Evolutionary conservation across 2,329 filamentous ascomycete genomes (phyloP).

Genomic region (Penicillium occitanis): DNA sequence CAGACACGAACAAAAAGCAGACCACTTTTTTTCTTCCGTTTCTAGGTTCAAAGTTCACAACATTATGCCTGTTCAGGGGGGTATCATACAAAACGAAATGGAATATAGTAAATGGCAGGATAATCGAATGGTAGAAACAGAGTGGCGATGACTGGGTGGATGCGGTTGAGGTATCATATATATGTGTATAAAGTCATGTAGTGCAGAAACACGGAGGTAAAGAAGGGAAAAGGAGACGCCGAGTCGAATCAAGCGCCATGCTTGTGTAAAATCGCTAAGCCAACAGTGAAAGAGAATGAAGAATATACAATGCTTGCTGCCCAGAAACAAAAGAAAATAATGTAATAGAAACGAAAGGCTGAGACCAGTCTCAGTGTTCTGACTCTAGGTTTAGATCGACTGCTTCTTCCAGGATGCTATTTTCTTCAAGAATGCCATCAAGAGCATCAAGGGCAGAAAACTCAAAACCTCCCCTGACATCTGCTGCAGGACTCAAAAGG

Average conservation of each 20-base stretch:
- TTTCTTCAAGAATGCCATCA: constrained; percentile 11
- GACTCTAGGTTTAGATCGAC: background rate
- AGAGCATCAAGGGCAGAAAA: constrained; percentile 2
- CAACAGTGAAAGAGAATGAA: background rate
- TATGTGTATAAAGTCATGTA: background rate
- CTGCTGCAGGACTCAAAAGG: constrained; percentile 35
- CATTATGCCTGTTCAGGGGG: constrained; percentile 16
- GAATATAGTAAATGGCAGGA: constrained; percentile 8
- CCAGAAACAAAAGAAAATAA: constrained; percentile 7
- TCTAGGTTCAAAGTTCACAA: background rate
- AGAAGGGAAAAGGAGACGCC: background rate
- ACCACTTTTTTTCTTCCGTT: constrained; percentile 6
- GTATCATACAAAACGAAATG: constrained; percentile 20
- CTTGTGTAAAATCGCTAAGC: background rate
- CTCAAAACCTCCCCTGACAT: constrained; percentile 20
- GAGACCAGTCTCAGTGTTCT: constrained; percentile 8
- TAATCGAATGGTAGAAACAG: background rate
- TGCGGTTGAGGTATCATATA: constrained; percentile 11
- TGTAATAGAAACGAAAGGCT: background rate
- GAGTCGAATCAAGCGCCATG: background rate
- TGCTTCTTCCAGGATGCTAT: background rate
- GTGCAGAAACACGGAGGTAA: background rate
- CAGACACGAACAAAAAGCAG: background rate
- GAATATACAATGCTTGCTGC: background rate
- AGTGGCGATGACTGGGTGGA: constrained; percentile 7